Percentiles rank a stretch among this genome's conserved stretches.
phyloP scores from a whole-genome alignment of 2,329 filamentous ascomycete species.

The Polychaeton citri region DNA sequence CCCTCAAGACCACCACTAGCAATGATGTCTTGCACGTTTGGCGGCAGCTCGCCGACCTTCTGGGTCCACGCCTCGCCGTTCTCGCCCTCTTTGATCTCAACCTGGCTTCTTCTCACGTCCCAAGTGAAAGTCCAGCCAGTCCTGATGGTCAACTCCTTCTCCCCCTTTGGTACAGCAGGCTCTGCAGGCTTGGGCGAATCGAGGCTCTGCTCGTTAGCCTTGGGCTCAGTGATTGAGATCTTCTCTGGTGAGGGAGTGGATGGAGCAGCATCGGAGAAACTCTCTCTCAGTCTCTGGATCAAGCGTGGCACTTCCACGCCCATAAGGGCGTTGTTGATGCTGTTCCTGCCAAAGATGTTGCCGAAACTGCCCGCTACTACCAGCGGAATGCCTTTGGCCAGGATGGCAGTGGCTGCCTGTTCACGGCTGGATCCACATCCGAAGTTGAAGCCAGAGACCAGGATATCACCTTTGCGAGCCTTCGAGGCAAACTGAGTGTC shows the following conservation, averaged over 20 bases:
- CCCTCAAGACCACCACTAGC: conserved; percentile 64
- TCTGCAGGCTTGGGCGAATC: conserved; percentile 36
- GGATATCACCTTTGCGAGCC: conserved; percentile 59
- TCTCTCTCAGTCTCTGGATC: conserved; percentile 50
- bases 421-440: conserved; percentile 72
- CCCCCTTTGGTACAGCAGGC: conserved; percentile 21
- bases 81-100: conserved; percentile 57
- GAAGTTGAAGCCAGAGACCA: conserved; percentile 81
- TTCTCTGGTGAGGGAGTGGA: conserved; percentile 6
- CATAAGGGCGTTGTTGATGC: conserved; percentile 68
- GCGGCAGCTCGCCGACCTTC: conserved; percentile 69
- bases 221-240: conserved; percentile 35
- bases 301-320: conserved; percentile 56
- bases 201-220: conserved; percentile 35
- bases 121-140: conserved; percentile 76
- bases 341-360: conserved; percentile 70
- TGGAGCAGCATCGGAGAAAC: conserved; percentile 30
- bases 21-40: conserved; percentile 76
- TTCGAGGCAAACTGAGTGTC: conserved; percentile 55
- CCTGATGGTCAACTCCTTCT: conserved; percentile 51
- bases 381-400: conserved; percentile 67
- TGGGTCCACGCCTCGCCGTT: conserved; percentile 59
- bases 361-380: conserved; percentile 71
- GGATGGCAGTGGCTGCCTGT: conserved; percentile 75
- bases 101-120: conserved; percentile 61